Conservation (phyloP, 495 filamentous ascomycete genomes). For the Cudoniella acicularis region DNA sequence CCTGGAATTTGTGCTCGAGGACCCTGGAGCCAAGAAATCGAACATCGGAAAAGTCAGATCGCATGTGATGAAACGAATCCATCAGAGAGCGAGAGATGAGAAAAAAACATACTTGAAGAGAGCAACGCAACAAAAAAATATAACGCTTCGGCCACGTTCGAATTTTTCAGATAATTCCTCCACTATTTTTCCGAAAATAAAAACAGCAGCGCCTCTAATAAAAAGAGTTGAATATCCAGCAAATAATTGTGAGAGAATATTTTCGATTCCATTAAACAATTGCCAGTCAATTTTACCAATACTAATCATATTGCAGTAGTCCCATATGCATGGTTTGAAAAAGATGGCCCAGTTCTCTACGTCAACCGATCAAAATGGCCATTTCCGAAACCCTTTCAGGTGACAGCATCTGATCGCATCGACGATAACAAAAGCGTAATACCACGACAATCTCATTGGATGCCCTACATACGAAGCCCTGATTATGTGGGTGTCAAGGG, state of each 20-base stretch:
- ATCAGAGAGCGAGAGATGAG: not conserved
- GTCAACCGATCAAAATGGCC: not conserved
- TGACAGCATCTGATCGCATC: not conserved
- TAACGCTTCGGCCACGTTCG: not conserved
- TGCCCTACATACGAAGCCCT: not conserved
- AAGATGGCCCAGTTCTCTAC: not conserved
- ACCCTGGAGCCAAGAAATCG: not conserved
- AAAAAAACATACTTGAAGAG: not conserved
- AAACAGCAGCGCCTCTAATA: not conserved
- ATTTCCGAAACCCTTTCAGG: not conserved
- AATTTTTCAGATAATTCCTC: not conserved
- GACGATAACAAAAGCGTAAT: not conserved
- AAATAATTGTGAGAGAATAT: not conserved
- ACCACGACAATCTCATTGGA: not conserved
- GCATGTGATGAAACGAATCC: not conserved
- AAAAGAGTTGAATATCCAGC: not conserved
- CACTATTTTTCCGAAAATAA: not conserved
- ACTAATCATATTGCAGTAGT: not conserved
- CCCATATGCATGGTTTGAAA: slow-evolving; percentile 1
- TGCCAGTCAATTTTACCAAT: not conserved
- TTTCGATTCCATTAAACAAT: not conserved
- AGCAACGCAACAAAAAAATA: not conserved
- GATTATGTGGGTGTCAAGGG: not conserved
- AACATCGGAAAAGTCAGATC: not conserved
- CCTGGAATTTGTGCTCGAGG: not conserved